phyloP scores from a whole-genome alignment of 2,329 filamentous ascomycete species.

The Calonectria leucothoes region DNA sequence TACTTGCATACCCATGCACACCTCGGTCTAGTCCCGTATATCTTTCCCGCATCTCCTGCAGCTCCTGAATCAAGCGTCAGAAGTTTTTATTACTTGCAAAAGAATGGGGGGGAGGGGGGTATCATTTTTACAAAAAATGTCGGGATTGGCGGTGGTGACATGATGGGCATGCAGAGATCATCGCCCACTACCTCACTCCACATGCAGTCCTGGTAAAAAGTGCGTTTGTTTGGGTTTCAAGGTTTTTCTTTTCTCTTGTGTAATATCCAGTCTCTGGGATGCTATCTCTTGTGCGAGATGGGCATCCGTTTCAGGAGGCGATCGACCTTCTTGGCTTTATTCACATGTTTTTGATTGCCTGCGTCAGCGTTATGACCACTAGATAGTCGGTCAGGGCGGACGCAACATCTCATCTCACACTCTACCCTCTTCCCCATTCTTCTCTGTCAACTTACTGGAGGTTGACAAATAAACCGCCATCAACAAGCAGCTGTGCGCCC shows the following conservation, averaged over 20 bases:
- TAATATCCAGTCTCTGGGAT: background rate
- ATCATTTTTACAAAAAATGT: background rate
- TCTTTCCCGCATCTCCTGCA: background rate
- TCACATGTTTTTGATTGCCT: background rate
- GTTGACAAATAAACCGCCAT: slow-evolving; percentile 92
- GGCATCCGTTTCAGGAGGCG: background rate
- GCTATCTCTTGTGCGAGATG: background rate
- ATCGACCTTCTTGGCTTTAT: background rate
- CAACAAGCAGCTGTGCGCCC: slow-evolving; percentile 85
- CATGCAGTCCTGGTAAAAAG: background rate
- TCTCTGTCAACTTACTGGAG: slow-evolving; percentile 68
- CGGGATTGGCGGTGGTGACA: background rate
- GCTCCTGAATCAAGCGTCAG: background rate
- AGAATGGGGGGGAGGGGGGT: background rate
- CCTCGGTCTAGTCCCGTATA: background rate
- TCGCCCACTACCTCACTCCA: background rate
- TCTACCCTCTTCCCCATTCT: slow-evolving; percentile 24
- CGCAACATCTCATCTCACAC: slow-evolving; percentile 1
- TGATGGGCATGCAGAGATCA: background rate
- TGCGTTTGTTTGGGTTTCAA: background rate
- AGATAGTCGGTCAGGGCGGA: background rate
- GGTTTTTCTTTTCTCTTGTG: background rate
- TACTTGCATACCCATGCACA: background rate
- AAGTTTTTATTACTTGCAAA: background rate
- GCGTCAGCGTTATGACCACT: background rate